Conservation (phyloP, 2,329 filamentous ascomycete genomes). For the Sporothrix pallida region DNA sequence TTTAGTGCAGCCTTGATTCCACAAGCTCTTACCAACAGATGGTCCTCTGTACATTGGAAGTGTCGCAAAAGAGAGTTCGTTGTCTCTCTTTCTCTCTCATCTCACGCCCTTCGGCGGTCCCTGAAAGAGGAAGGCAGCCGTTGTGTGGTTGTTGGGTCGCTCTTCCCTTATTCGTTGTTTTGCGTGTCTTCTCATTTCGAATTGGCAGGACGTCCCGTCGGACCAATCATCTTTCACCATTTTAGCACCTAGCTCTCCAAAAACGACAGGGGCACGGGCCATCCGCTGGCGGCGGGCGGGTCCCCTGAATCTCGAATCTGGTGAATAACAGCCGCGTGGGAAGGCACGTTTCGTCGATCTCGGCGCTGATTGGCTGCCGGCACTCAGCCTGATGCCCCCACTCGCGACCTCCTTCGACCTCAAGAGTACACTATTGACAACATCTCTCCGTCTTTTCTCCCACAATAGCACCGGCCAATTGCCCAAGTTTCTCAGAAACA, state of each 20-base stretch:
- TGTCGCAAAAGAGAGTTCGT: neutral
- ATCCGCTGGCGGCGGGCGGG: neutral
- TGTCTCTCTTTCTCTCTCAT: too few species aligned
- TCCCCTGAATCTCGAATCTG: constrained; percentile 23
- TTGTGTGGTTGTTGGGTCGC: neutral
- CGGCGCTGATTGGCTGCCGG: constrained; percentile 32
- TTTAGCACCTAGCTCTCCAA: neutral
- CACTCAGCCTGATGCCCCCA: constrained; percentile 28
- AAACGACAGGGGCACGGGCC: constrained; percentile 33
- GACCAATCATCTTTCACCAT: constrained; percentile 36
- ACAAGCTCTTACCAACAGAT: constrained; percentile 11
- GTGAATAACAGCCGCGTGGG: constrained; percentile 33
- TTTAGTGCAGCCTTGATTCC: constrained; percentile 18
- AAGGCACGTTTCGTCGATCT: constrained; percentile 35
- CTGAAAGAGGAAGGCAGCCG: constrained; percentile 33
- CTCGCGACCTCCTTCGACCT: neutral
- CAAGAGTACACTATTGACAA: constrained; percentile 18
- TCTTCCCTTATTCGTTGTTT: neutral
- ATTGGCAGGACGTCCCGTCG: neutral
- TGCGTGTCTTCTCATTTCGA: neutral
- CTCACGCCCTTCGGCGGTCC: constrained; percentile 25
- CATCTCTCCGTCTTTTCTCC: neutral
- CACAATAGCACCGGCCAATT: neutral
- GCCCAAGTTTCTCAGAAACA: too few species aligned
- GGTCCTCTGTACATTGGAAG: neutral